Percentiles rank a stretch among this genome's conserved stretches.
phyloP scores from a whole-genome alignment of 1,139 yeast species.

The Spencermartinsiella ligniputridi region DNA sequence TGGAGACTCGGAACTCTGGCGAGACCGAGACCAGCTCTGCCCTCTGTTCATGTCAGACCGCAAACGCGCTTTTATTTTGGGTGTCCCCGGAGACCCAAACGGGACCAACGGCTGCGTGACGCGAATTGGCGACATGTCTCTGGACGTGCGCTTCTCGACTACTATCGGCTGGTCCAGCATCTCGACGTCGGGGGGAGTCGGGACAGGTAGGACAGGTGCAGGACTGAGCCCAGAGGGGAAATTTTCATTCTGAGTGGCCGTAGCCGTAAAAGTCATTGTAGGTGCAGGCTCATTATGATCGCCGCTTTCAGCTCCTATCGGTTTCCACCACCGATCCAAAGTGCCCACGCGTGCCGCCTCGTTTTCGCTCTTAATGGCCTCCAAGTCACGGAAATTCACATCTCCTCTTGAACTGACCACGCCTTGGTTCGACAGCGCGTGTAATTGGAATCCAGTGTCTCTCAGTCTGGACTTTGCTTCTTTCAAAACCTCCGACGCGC shows the following conservation, averaged over 20 bases:
- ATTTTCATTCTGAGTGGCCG: not conserved
- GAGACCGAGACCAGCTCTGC: not conserved
- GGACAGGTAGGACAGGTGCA: not conserved
- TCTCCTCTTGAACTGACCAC: not conserved
- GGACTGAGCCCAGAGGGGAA: slow-evolving; percentile 1
- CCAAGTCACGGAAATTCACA: not conserved
- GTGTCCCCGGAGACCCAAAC: not conserved
- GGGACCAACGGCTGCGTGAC: not conserved
- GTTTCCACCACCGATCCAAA: no score
- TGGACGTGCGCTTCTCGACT: not conserved
- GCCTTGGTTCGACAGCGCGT: not conserved
- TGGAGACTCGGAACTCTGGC: not conserved
- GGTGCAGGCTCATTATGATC: no score
- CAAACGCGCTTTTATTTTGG: not conserved
- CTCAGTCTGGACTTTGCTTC: not conserved
- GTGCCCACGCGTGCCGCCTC: not conserved
- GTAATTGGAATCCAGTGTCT: not conserved
- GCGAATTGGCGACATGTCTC: not conserved
- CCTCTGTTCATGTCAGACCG: not conserved
- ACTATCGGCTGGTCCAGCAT: not conserved
- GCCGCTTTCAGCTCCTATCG: not conserved
- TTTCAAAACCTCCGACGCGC: not conserved
- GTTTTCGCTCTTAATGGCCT: not conserved
- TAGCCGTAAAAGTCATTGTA: not conserved
- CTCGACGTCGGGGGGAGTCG: not conserved